Conservation (phyloP, 495 filamentous ascomycete genomes). For the Penicillium subrubescens region DNA sequence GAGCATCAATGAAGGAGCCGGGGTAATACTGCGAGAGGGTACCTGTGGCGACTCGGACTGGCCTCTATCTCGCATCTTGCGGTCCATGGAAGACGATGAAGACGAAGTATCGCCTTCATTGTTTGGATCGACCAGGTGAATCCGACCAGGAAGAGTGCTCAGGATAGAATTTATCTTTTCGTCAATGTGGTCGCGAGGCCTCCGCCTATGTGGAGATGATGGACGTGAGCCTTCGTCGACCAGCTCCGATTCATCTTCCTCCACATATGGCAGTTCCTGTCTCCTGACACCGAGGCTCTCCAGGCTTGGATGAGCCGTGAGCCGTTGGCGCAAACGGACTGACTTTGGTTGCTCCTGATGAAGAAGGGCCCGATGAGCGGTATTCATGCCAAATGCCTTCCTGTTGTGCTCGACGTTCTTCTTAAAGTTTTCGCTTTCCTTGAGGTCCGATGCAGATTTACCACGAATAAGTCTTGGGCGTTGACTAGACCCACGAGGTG, state of each 20-base stretch:
- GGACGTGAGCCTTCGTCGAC: constrained; percentile 29
- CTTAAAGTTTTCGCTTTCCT: constrained; percentile 5
- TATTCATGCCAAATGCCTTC: constrained; percentile 18
- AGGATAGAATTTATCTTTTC: constrained; percentile 85
- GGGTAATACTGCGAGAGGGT: constrained; percentile 48
- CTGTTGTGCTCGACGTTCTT: constrained; percentile 21
- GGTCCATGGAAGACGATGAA: constrained; percentile 41
- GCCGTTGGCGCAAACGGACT: constrained; percentile 31
- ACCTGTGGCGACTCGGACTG: constrained; percentile 41
- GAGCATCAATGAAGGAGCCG: constrained; percentile 69
- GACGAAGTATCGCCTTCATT: constrained; percentile 35
- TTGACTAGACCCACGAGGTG: constrained; percentile 18
- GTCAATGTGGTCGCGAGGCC: constrained; percentile 70
- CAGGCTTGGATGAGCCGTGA: constrained; percentile 42
- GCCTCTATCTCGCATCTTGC: constrained; percentile 33
- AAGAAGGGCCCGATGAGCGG: constrained; percentile 18
- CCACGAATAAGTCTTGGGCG: constrained; percentile 24
- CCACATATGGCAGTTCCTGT: constrained; percentile 30
- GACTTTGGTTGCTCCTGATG: constrained; percentile 31
- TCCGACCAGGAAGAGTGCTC: constrained; percentile 74
- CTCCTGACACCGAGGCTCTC: constrained; percentile 41
- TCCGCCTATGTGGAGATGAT: constrained; percentile 39
- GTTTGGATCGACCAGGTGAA: constrained; percentile 59
- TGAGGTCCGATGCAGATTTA: constrained; percentile 26
- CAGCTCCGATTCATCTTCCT: constrained; percentile 27